Conservation (phyloP, 495 filamentous ascomycete genomes). For the Clavariopsis aquatica region DNA sequence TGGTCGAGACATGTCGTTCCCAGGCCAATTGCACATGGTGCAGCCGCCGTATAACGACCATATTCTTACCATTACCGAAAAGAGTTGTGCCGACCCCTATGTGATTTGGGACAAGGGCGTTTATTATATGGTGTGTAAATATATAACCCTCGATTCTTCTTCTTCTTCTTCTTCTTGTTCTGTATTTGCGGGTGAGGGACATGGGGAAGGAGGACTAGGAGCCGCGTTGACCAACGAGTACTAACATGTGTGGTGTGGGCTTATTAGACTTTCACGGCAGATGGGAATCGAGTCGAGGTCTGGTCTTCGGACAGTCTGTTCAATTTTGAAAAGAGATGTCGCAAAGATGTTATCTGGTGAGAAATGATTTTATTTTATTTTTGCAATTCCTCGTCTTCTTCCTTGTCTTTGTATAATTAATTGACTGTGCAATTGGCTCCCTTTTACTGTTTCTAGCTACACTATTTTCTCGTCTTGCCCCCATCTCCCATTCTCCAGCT, state of each 20-base stretch:
- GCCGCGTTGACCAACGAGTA: too few species aligned
- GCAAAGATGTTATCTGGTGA: constrained; percentile 36
- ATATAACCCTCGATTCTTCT: too few species aligned
- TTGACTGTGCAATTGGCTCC: too few species aligned
- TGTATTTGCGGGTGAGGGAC: too few species aligned
- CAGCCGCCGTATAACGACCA: constrained; percentile 25
- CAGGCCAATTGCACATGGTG: not conserved
- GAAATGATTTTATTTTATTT: not conserved
- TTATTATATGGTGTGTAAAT: constrained; percentile 32
- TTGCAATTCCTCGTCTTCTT: not conserved
- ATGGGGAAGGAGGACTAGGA: too few species aligned
- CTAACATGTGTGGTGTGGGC: not conserved
- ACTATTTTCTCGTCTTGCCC: not conserved
- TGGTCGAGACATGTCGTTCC: not conserved
- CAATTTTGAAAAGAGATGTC: constrained; percentile 32
- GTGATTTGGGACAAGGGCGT: constrained; percentile 24
- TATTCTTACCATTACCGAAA: constrained; percentile 27
- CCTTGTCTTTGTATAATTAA: too few species aligned
- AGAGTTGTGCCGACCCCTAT: constrained; percentile 24
- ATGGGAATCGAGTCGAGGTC: constrained; percentile 41
- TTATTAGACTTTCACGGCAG: constrained; percentile 39
- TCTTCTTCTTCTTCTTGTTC: too few species aligned
- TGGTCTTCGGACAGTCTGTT: constrained; percentile 38
- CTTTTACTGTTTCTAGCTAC: not conserved
- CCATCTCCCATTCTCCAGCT: not conserved